Evolutionary conservation across 257 asterid genomes (phyloP).

Genomic region (Nicotiana noctiflora): DNA sequence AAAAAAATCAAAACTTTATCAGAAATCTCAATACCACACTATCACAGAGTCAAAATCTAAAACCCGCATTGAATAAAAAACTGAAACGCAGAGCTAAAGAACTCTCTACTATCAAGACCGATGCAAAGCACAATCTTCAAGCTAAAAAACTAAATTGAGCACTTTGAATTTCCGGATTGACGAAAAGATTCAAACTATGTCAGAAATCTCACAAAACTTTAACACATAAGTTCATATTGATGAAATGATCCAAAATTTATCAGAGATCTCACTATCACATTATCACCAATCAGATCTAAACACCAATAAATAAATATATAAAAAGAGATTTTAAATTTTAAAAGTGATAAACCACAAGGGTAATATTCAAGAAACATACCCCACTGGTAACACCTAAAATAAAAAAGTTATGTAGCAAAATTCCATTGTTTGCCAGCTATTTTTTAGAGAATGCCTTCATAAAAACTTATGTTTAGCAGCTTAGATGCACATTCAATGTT

Average conservation of each 20-base stretch:
- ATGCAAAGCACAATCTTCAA: no score
- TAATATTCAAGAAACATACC: no score
- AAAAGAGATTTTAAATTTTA: not conserved
- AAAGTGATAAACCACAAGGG: no score
- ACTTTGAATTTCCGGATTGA: not conserved
- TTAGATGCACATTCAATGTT: not conserved
- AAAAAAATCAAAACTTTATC: not conserved
- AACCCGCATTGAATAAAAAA: no score
- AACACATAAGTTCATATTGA: no score
- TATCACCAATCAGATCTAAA: constrained; percentile 32
- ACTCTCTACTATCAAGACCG: no score
- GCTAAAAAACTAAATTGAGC: not conserved
- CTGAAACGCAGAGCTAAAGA: no score
- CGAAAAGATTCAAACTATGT: not conserved
- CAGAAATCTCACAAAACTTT: constrained; percentile 7
- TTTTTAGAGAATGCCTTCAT: not conserved
- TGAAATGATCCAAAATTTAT: no score
- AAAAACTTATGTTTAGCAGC: not conserved
- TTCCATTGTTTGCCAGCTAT: not conserved
- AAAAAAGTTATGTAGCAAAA: not conserved
- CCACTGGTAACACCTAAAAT: not conserved
- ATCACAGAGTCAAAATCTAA: no score
- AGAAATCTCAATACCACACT: not conserved
- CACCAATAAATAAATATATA: not conserved
- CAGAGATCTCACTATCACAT: not conserved